Conservation (phyloP, 306 rosid species). For the Clitoria ternatea region DNA sequence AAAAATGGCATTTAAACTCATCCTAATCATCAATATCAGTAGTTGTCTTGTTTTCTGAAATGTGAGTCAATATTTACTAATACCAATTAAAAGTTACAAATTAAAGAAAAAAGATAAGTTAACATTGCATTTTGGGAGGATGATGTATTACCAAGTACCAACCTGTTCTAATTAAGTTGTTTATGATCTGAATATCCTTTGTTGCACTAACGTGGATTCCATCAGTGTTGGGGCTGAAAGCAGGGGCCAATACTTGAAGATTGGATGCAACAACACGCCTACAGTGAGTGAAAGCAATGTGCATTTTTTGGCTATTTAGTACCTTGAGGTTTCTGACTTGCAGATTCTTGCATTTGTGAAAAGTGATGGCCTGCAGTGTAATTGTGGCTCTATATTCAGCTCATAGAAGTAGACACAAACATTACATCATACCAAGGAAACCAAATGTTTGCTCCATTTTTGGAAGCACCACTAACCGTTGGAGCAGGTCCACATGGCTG, state of each 20-base stretch:
- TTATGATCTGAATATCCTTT: slow-evolving; percentile 46
- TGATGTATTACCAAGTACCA: no score
- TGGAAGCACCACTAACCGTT: slow-evolving; percentile 60
- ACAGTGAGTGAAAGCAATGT: slow-evolving; percentile 64
- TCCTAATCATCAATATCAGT: no score
- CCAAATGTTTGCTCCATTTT: slow-evolving; percentile 22
- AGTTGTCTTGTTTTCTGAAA: not conserved
- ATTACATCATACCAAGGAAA: not conserved
- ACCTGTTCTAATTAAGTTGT: slow-evolving; percentile 69
- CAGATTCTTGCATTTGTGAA: slow-evolving; percentile 66
- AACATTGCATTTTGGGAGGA: not conserved
- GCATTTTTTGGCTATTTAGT: slow-evolving; percentile 85
- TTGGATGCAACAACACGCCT: slow-evolving; percentile 57
- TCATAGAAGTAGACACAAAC: not conserved
- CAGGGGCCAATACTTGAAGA: slow-evolving; percentile 67
- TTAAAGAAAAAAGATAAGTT: not conserved
- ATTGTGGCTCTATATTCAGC: slow-evolving; percentile 27
- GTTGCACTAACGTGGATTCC: slow-evolving; percentile 86
- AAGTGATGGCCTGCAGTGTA: slow-evolving; percentile 71
- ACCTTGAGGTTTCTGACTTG: slow-evolving; percentile 49
- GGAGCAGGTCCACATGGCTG: slow-evolving; percentile 89
- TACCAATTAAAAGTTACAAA: not conserved
- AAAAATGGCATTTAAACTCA: no score
- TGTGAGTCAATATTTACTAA: no score
- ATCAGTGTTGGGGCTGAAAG: slow-evolving; percentile 83